Evolutionary conservation across 2,329 filamentous ascomycete species (phyloP), one percentile per base, ranked within the genome.

Genomic region (Pyricularia grisea): DNA sequence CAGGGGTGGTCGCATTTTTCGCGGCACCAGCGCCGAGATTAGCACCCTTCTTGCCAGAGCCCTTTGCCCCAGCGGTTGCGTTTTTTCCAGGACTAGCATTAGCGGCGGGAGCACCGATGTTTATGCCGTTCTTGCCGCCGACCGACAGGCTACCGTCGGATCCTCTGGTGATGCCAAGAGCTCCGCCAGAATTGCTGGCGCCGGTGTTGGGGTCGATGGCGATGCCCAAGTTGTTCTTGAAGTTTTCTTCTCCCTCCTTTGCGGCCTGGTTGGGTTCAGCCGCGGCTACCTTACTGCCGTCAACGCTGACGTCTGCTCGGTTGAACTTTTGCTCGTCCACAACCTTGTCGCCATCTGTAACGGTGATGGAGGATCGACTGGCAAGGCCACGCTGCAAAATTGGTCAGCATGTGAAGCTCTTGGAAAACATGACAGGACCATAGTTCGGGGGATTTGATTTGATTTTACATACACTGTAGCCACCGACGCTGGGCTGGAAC

Each of bases 261-360:
- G n/a, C 50, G 42, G 66, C 42, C 78, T 85, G 64, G 73, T 80
- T 31, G 77, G 76, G 61, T 85, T 82, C 79, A 83, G 82, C 0
- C 74, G 75, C 4, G 78, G 42, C 42, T 20, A 20, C 42, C 42
- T 11, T 3, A n/a, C 42, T 50, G 42, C 42, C 42, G 33, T 4
- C 33, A 36, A 36, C 33, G 33, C 11, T 36, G 11, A 36, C 14
- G 33, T 36, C 33, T 10, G 33, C 33, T 36, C 33, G 33, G 33
- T 6, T 36, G 33, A 36, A 36, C 33, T 36, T 36, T 14, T 36
- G 11, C 33, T 30, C 20, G 7, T 28, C 4, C 9, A 36, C 33
- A 4, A 36, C 33, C 14, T 42, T 50, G 42, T 14, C 30, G 28
- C 11, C 28, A 17, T 66, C 27, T 66, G 30, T n/a, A 14, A 69